A percentile compares a stretch with the other conserved stretches of the same genome.
Evolutionary conservation across 1,139 yeast species (phyloP).

Genomic region (Diutina pseudorugosa): DNA sequence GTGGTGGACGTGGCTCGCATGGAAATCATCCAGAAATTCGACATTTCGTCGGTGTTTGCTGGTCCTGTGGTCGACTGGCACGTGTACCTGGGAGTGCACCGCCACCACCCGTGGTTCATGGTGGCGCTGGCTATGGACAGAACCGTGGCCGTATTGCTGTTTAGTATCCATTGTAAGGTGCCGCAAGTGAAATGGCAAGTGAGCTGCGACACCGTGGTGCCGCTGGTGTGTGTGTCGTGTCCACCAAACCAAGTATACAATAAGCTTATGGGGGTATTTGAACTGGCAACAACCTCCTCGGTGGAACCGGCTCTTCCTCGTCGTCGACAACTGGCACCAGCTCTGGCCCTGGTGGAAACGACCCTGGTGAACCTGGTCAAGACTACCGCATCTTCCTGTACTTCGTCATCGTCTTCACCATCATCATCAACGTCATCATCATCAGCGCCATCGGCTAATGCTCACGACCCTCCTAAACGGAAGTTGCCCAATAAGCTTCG

Average conservation of each 20-base stretch:
- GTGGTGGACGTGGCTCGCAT: neutral
- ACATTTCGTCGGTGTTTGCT: neutral
- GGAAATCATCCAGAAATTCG: conserved; percentile 1
- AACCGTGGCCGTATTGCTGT: neutral
- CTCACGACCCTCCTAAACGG: neutral
- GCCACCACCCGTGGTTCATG: neutral
- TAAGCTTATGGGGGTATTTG: neutral
- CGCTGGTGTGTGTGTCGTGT: neutral
- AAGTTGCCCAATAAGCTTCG: neutral
- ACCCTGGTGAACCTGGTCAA: neutral
- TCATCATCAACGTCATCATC: neutral
- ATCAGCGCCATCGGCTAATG: no score
- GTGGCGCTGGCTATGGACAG: conserved; percentile 2
- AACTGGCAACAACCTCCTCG: neutral
- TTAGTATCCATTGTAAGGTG: neutral
- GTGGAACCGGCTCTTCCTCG: neutral
- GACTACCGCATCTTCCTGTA: neutral
- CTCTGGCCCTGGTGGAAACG: neutral
- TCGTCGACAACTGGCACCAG: neutral
- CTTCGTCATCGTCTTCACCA: neutral
- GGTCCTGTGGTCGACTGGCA: conserved; percentile 1
- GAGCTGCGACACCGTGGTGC: neutral
- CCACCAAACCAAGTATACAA: neutral
- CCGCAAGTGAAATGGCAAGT: neutral
- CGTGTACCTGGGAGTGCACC: neutral